Base-by-base conservation (phyloP, 164 flowering plant genomes). In the Cinnamomum chago region DNA sequence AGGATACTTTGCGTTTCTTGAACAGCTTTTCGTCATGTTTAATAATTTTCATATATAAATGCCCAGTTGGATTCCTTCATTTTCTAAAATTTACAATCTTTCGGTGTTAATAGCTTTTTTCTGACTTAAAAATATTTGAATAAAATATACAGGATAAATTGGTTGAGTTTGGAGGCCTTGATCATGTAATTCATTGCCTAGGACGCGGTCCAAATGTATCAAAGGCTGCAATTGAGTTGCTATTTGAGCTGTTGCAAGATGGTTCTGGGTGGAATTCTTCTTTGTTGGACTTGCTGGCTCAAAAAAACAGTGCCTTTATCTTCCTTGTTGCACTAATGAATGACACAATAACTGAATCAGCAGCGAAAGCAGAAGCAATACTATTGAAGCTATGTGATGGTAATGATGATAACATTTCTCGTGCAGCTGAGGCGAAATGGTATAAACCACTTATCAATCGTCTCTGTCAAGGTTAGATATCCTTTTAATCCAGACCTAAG, bases 161-260 rank as follows among this genome's bases (percentile, higher is more conserved):
- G 72, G 62, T 86, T 13, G 91, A 88, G 68, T 80, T 80, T 47
- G 72, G 76, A 65, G 91, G 91, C 35, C 75, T 89, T 81, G 84
- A 85, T 64, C 79, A 84, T 68, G 77, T 90, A 52, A 72, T 86
- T 73, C 79, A 78, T 15, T 90, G 91, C 77, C 81, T 90, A 70
- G 86, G 73, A 17, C 77, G 82, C 73, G 82, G 80, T 51, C 52
- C 85, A 62, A 81, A 78, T 82, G 75, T 73, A 58, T 87, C 90
- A 51, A 78, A 83, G 77, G 82, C 84, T 67, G 89, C 91, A 3
- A 75, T 90, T 66, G 89, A 86, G 68, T 72, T 90, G 73, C 79
- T 90, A 7, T 86, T 77, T 76, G 92, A 88, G 80, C 77, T 90
- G 55, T 72, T 90, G 83, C 89, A 77, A 58, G 90, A 89, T 27